Conservation (phyloP, 768 basidiomycete species). For the Plicaturopsis crispa region DNA sequence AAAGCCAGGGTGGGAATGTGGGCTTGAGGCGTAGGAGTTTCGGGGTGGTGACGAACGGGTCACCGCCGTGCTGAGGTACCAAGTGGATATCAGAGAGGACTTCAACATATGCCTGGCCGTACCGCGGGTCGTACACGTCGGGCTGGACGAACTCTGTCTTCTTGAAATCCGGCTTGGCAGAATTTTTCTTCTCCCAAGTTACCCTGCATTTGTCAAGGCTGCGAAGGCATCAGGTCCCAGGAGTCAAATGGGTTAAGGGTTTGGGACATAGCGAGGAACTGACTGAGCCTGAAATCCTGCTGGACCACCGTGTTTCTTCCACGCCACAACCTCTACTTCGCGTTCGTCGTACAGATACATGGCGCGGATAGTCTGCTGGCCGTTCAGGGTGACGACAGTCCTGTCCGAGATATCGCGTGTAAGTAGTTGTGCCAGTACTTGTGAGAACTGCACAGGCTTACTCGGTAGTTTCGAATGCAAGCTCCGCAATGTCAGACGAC, state of each 20-base stretch:
- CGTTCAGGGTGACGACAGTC: too few species aligned
- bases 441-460: too few species aligned
- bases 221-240: background rate
- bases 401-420: too few species aligned
- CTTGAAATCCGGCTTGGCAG: background rate
- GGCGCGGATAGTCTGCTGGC: too few species aligned
- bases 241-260: background rate
- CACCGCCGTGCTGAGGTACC: background rate
- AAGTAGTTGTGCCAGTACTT: too few species aligned
- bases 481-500: too few species aligned
- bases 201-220: background rate
- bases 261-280: constrained; percentile 8
- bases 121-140: background rate
- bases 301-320: constrained; percentile 18
- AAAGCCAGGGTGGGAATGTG: background rate
- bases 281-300: constrained; percentile 7
- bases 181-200: background rate
- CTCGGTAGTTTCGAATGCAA: too few species aligned
- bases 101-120: background rate
- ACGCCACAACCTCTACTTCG: constrained; percentile 16
- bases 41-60: background rate
- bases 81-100: background rate
- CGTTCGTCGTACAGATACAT: constrained; percentile 9
- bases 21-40: background rate
- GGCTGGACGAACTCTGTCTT: background rate